Base-by-base conservation (phyloP, 202 grass and related monocot genomes). In the Setaria viridis region DNA sequence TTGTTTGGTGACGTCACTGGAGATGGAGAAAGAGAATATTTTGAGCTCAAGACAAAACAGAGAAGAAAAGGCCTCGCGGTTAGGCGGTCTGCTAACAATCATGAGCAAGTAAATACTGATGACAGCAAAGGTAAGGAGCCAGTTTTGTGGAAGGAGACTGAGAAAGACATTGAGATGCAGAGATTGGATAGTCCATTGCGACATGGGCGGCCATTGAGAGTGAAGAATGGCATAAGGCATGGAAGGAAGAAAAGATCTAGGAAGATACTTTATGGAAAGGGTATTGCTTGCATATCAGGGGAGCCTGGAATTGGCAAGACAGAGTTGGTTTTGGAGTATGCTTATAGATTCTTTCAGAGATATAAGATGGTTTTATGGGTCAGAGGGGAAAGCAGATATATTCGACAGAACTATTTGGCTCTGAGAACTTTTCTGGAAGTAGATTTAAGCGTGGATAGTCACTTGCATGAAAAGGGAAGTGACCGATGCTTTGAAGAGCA, bases 341-440 rank as follows among this genome's bases (percentile, higher is more conserved):
- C 97, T 13, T 96, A 94, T 82, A 92, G 88, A 70, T 96, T 93
- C 73, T 89, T 85, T 50, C 93, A 96, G 73, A 87, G 91, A 91
- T 99, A 99, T 86, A 99, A 94, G 88, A 91, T 99, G 92, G 85
- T 99, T 72, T 80, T 99, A 62, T 99, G 97, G 97, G 80, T 99
- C 13, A 94, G 92, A 91, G 97, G 97, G 73, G 91, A 99, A 85
- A 89, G 80, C 78, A 88, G 90, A 84, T 99, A 94, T 78, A 91
- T 96, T 54, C 88, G 91, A 33, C 97, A 96, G 78, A 99, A 94
- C 79, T 99, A 92, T 86, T 84, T 99, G 73, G 76, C 92, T 90
- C 82, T 99, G 66, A 76, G 84, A 13, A 87, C 68, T 87, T 89
- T 92, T 77, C 73, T 99, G 75, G 97, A 94, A 80, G 88, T 94